Evolutionary conservation across 1,139 yeast species (phyloP).

Genomic region (Taphrina confusa): DNA sequence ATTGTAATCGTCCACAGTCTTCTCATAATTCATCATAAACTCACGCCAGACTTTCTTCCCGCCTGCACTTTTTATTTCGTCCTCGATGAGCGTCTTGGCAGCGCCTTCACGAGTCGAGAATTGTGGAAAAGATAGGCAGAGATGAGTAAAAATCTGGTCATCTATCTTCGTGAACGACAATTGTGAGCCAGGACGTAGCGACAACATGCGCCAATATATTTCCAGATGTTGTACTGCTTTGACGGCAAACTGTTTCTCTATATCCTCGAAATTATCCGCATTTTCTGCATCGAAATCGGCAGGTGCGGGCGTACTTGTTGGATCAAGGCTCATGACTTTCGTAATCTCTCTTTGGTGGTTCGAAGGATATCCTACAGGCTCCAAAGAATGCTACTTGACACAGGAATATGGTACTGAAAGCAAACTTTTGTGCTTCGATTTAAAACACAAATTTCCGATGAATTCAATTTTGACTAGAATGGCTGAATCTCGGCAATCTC

Average conservation of each 20-base stretch:
- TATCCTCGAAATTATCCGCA: slow-evolving; percentile 61
- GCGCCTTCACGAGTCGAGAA: slow-evolving; percentile 57
- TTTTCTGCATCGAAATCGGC: slow-evolving; percentile 55
- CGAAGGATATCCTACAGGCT: neutral
- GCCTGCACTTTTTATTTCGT: slow-evolving; percentile 71
- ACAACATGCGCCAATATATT: slow-evolving; percentile 83
- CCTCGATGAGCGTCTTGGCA: slow-evolving; percentile 65
- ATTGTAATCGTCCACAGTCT: slow-evolving; percentile 72
- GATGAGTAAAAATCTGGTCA: slow-evolving; percentile 73
- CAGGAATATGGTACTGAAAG: neutral
- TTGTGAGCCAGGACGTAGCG: slow-evolving; percentile 78
- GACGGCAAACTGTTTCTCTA: slow-evolving; percentile 66
- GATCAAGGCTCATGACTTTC: slow-evolving; percentile 14
- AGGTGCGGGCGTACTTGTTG: slow-evolving; percentile 23
- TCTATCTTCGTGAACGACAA: slow-evolving; percentile 52
- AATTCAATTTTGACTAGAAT: neutral
- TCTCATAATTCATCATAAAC: slow-evolving; percentile 75
- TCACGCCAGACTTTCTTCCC: slow-evolving; percentile 92
- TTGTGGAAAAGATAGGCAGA: slow-evolving; percentile 81
- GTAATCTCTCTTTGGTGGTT: too few relatives aligned
- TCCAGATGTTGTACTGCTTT: slow-evolving; percentile 95
- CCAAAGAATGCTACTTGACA: neutral
- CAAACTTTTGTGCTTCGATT: neutral
- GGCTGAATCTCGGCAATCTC: too few relatives aligned
- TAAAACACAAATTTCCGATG: neutral